These are phyloP conservation scores for Achlya hypogyna DNA, from an alignment of 352 stramenopile species.

Conservation along the genomic window DNA sequence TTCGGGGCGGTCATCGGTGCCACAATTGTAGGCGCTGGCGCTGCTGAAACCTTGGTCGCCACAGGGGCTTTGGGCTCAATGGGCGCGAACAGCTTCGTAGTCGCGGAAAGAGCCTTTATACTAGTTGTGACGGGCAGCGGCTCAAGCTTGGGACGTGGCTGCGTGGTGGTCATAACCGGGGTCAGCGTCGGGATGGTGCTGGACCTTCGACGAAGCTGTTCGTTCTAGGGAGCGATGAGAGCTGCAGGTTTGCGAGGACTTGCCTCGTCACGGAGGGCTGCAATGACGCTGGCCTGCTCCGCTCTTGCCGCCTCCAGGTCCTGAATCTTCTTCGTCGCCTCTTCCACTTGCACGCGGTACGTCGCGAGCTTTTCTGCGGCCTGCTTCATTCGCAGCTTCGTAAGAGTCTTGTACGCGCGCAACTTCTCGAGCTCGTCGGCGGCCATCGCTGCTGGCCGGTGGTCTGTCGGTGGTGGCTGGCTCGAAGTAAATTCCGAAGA, in stretches of 20 bases:
- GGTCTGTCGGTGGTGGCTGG: background rate
- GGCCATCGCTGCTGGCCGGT: background rate
- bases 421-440: slow-evolving; percentile 10
- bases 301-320: background rate
- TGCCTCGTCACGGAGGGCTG: background rate
- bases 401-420: slow-evolving; percentile 15
- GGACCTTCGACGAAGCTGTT: background rate
- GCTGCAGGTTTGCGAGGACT: background rate
- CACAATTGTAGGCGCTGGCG: too few species aligned
- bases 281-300: background rate
- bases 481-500: background rate
- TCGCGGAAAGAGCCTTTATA: too few species aligned
- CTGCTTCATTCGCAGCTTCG: slow-evolving; percentile 21
- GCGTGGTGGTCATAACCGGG: too few species aligned
- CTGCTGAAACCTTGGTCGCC: too few species aligned
- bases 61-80: too few species aligned
- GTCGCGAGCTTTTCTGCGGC: slow-evolving; percentile 12
- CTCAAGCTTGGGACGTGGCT: too few species aligned
- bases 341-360: slow-evolving; percentile 16
- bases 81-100: too few species aligned
- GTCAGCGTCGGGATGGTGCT: too few species aligned
- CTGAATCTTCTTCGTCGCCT: slow-evolving; percentile 1
- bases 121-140: too few species aligned
- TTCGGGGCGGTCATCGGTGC: too few species aligned
- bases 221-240: background rate